phyloP scores from a whole-genome alignment of 495 filamentous ascomycete species.

The Xylaria intraflava region DNA sequence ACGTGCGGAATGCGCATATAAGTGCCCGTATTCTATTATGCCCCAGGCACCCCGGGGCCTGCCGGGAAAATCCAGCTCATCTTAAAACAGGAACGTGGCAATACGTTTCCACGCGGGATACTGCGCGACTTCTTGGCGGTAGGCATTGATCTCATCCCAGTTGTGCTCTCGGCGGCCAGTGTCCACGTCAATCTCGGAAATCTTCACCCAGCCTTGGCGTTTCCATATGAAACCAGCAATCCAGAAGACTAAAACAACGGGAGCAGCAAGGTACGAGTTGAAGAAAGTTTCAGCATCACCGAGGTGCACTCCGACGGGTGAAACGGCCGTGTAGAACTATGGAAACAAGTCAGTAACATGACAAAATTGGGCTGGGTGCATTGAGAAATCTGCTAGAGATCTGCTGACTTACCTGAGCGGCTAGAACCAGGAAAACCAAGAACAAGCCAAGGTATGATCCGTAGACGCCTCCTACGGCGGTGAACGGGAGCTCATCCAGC shows the following conservation, averaged over 20 bases:
- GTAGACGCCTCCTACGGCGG: constrained; percentile 56
- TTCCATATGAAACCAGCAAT: constrained; percentile 53
- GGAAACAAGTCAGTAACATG: constrained; percentile 10
- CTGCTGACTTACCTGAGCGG: constrained; percentile 49
- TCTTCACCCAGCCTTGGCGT: constrained; percentile 48
- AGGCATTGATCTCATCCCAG: constrained; percentile 48
- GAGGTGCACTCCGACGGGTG: constrained; percentile 35
- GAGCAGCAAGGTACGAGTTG: constrained; percentile 53
- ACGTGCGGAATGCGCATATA: neutral
- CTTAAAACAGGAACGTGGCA: constrained; percentile 42
- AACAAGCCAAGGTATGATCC: constrained; percentile 61
- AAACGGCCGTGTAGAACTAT: constrained; percentile 48
- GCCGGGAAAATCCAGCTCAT: neutral
- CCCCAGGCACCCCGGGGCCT: neutral
- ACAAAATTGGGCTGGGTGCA: too few relatives aligned
- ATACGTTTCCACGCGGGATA: constrained; percentile 49
- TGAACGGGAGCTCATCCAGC: constrained; percentile 65
- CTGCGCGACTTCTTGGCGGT: constrained; percentile 34
- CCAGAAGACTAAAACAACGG: constrained; percentile 53
- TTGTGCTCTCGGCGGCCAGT: constrained; percentile 52
- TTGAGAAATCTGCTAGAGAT: too few relatives aligned
- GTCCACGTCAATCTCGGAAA: constrained; percentile 56
- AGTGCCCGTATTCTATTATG: neutral
- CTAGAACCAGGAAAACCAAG: constrained; percentile 54
- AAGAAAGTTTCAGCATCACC: constrained; percentile 54